Evolutionary conservation across 1,284 basidiomycete species (phyloP), one percentile per base, ranked within the genome.

Genomic region (Leccinum proximum): DNA sequence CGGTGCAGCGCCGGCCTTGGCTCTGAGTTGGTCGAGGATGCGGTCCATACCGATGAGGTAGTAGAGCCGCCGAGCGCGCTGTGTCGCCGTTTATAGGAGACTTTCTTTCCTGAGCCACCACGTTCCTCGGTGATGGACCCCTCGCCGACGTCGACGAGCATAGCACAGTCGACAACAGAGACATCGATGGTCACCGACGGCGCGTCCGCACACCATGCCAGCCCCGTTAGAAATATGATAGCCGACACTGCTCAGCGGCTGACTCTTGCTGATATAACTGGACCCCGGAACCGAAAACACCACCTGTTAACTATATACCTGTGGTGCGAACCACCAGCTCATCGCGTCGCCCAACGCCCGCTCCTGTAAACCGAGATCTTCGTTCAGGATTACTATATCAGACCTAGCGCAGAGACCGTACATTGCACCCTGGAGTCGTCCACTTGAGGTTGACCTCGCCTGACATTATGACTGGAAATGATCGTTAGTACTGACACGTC

Each of bases 341-440:
- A 30, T 30, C 30, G 30, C 30, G 30, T 30, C 30, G 30, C 30
- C 30, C 30, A 30, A 30, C 30, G 30, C 30, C 30, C 30, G 30
- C 30, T 30, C 30, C 30, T 30, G 30, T 5, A 30, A 30, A 30
- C 30, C 30, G 30, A 30, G 30, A 30, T 30, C 30, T 30, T 30
- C 30, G 30, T 30, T 30, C 30, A 30, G 30, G 5, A 30, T 5
- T 5, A 30, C 30, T 30, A 30, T 30, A 30, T 30, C 30, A 30
- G 30, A 30, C 30, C 30, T 30, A 30, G 30, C 30, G 30, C 30
- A n/a, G 80, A 78, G n/a, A 87, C 73, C 7, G 77, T 65, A 67
- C 79, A 82, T 67, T 86, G 83, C 14, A 79, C 78, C 54, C 84
- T 86, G 65, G 60, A 59, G 80, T 30, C 30, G 30, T 30, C 30